Base-by-base conservation (phyloP, 139 green algal species). In the Coccomyxa sp. region DNA sequence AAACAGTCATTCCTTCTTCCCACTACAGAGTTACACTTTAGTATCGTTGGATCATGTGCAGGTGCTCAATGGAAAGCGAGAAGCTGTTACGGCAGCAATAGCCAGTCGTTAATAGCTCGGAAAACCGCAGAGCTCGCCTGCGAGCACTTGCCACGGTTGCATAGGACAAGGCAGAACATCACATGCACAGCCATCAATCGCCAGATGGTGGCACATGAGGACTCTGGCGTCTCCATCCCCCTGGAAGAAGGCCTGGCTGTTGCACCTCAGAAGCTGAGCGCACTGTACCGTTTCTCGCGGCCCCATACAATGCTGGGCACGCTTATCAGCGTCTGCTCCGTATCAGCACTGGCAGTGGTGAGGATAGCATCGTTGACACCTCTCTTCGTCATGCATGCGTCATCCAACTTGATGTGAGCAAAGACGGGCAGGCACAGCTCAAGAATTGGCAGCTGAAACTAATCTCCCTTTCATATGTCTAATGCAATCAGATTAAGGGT, bases 221-320 rank as follows among this genome's bases (percentile, higher is more conserved):
- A 51, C 27, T 38, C 71, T 32, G 71, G 0, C 23, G 71, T 77
- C 23, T n/a, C 71, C 27, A 30, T 77, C 23, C 71, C 28, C 27
- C 71, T 77, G 27, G 23, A 77, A 38, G 71, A 77, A n/a, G 27
- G 71, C 71, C 21, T 77, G 16, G 71, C 71, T 38, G 71, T 16
- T 16, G 14, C 45, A 15, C 71, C 71, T 25, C 71, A 38, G 12
- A 38, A 51, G 10, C 23, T n/a, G 0, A 38, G 27, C 14, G 71
- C 71, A 38, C 27, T 77, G 23, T 77, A 77, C n/a, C 71, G 84
- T 30, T 98, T 97, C 68, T 90, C 82, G 7, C 82, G 95, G 31
- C 96, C 96, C 0, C 96, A 98, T 85, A 98, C 96, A 32, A 97
- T 98, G 88, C 71, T 96, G 10, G 96, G 96, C 1, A 98, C 96